Evolutionary conservation across 148 eudicot species (phyloP).

Genomic region (Rhododendron williamsianum): DNA sequence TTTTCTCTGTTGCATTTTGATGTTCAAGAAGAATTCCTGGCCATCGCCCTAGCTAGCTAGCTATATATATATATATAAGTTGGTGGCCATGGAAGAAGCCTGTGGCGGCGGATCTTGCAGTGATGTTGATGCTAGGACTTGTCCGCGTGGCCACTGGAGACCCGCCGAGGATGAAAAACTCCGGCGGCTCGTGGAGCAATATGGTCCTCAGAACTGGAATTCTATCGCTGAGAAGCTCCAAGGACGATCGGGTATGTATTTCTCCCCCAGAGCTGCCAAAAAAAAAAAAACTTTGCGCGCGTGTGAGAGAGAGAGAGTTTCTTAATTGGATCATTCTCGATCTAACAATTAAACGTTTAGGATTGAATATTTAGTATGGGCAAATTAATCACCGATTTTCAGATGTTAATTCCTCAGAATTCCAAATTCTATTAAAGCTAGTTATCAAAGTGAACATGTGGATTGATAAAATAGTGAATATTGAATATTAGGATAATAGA

Average conservation of each 20-base stretch:
- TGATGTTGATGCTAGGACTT: slow-evolving; percentile 39
- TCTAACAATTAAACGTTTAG: not conserved
- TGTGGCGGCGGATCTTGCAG: slow-evolving; percentile 27
- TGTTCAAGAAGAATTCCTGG: not conserved
- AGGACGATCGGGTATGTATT: slow-evolving; percentile 79
- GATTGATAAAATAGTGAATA: not conserved
- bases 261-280: not conserved
- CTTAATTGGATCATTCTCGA: not conserved
- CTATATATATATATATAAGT: not conserved
- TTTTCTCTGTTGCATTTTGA: slow-evolving; percentile 9
- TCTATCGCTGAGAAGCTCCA: slow-evolving; percentile 90
- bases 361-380: not conserved
- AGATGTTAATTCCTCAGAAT: not conserved
- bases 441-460: not conserved
- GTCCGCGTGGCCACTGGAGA: slow-evolving; percentile 95
- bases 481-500: not conserved
- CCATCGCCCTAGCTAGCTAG: not conserved
- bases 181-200: slow-evolving; percentile 67
- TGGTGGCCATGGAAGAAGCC: slow-evolving; percentile 40
- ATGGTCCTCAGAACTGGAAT: slow-evolving; percentile 95
- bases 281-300: not conserved
- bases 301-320: not conserved
- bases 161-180: slow-evolving; percentile 94
- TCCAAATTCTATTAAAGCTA: not conserved
- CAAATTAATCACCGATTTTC: not conserved